Base-by-base conservation (phyloP, 345 rosid species). In the Citrus inodora region DNA sequence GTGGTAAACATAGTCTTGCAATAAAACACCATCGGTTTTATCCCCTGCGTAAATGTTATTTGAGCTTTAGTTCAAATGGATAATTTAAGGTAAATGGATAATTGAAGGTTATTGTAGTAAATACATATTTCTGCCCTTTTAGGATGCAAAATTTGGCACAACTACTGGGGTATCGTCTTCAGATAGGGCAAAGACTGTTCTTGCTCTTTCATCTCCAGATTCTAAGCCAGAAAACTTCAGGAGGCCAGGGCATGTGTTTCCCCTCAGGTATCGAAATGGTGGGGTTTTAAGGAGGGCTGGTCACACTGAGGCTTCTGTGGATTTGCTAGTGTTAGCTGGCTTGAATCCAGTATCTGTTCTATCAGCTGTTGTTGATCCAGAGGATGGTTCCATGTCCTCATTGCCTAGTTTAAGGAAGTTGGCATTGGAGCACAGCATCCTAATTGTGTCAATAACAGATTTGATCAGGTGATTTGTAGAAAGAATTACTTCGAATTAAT, bases 181-280 rank as follows among this genome's bases (percentile, higher is more conserved):
- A 10, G 97, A 94, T 78, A 87, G 94, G 73, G 92, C 93, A 10
- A 84, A 81, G 83, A 94, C 97, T 22, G 93, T 92, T 65, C 87
- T 91, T 64, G 86, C 90, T 27, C 94, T 94, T 65, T 82, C 98
- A 10, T 87, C 95, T 56, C 82, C 86, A 0, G 83, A 85, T 56
- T 87, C 93, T 33, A 89, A 83, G 67, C 87, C 95, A 27, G 90
- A 83, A 48, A 92, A 94, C 73, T 92, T 94, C 78, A 90, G 95
- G 86, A 89, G 86, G 78, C 95, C 97, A 22, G 98, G 97, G 14
- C 97, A 93, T 78, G 96, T 93, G n/a, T 94, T 94, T 77, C 97
- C 97, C 22, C 92, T 94, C 9, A 92, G 90, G 88, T 93, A 93
- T 83, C 79, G 95, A 67, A 88, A 89, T 1, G 98, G 97, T n/a